Base-by-base conservation (phyloP, 306 rosid genomes). In the Datisca glomerata region DNA sequence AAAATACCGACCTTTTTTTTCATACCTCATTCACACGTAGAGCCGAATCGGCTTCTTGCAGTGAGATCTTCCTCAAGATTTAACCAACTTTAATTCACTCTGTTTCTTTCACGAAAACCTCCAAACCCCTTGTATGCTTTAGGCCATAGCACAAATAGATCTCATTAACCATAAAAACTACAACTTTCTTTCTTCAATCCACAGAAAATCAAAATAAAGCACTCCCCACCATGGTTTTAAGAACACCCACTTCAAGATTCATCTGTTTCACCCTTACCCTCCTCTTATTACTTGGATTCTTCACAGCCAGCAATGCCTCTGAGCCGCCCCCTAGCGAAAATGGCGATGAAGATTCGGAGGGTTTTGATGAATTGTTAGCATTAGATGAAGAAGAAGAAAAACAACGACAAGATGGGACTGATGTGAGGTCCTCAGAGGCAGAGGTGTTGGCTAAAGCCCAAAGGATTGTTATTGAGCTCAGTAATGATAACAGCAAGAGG, bases 381-480 rank as follows among this genome's bases (percentile, higher is more conserved):
- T 60, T 80, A 41, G 98, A 91, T 27, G 80, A 72, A 20, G 86
- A 78, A 58, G 76, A 62, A 22, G 91, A 75, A 27, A 66, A 53
- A 17, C 53, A 47, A 12, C 65, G 60, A 48, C 61, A 57, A 1
- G 61, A 66, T 24, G 68, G 44, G 20, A 19, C 17, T 18, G 46
- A 45, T 39, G 71, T 45, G 46, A 83, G 79, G 41, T 61, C 69
- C 12, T 91, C 86, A 0, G 96, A 84, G 68, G 98, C 92, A 9
- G 75, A 91, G 51, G 68, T 80, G 45, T 28, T 89, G 50, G 55
- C 81, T 8, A 80, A 71, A 46, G 95, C 98, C 5, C 98, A 89
- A 47, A 78, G 98, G 53, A 89, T 89, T 36, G 94, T 89, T 41
- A 49, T 72, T 53, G 96, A 80, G 56, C 85, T 80, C 11, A 71